phyloP scores from a whole-genome alignment of 2,329 filamentous ascomycete genomes.

The Tolypocladium endophyticum region DNA sequence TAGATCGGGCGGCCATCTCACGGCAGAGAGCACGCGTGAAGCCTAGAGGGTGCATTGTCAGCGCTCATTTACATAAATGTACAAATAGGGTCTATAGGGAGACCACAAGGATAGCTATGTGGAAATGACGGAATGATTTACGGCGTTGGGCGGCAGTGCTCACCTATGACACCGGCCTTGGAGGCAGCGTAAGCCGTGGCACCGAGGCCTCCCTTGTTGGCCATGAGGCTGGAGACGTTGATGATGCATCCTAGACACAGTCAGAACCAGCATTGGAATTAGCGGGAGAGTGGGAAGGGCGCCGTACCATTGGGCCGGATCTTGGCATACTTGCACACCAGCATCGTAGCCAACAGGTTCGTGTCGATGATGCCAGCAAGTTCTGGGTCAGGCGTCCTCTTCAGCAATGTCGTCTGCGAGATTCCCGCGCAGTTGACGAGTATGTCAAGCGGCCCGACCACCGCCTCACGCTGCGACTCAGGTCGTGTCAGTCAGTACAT shows the following conservation, averaged over 20 bases:
- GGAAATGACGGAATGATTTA: conserved; percentile 4
- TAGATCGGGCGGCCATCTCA: conserved; percentile 47
- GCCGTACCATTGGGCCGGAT: conserved; percentile 19
- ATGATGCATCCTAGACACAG: conserved; percentile 54
- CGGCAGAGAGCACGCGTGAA: conserved; percentile 57
- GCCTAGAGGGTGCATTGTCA: conserved; percentile 28
- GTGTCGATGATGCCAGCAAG: conserved; percentile 52
- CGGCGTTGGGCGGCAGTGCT: conserved; percentile 9
- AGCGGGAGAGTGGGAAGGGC: not conserved
- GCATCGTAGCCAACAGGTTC: conserved; percentile 60
- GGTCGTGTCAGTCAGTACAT: not conserved
- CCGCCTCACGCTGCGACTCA: not conserved
- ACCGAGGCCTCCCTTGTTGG: conserved; percentile 56
- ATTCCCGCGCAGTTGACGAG: conserved; percentile 76
- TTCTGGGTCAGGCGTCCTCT: conserved; percentile 36
- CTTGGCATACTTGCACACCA: conserved; percentile 42
- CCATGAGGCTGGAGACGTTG: conserved; percentile 72
- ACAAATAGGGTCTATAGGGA: conserved; percentile 3
- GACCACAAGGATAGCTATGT: not conserved
- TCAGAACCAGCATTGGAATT: not conserved
- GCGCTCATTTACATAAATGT: conserved; percentile 4
- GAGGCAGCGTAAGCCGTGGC: conserved; percentile 66
- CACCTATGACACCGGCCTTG: conserved; percentile 70
- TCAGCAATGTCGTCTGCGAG: conserved; percentile 54
- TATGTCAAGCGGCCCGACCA: conserved; percentile 35